Base-by-base conservation (phyloP, 768 basidiomycete genomes). In the Tylopilus rubrobrunneus region DNA sequence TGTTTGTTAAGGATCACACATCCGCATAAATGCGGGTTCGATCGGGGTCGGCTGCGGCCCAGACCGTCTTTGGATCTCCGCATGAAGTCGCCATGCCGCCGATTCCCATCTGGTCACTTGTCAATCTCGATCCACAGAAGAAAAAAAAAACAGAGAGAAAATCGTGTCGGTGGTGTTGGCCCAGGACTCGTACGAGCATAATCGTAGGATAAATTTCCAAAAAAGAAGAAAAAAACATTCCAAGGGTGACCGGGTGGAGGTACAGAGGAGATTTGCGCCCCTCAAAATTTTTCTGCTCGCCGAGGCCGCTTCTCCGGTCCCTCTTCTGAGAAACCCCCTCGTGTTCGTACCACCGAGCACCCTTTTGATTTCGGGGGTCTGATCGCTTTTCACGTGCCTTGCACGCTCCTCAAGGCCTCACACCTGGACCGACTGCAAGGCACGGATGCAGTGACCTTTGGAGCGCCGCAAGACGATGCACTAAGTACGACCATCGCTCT, bases 1-100 rank as follows among this genome's bases (percentile, higher is more conserved):
- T 68, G 66, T 69, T 69, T 71, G 70, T 66, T 63, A 67, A 59
- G 60, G 58, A 57, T 66, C 58, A 58, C 56, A 46, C 65, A 61
- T 62, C 59, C 63, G 62, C 61, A 67, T 67, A 63, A 65, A 69
- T 66, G 54, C 64, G 70, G 68, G 67, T 65, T 63, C 70, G 69
- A 70, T 70, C 69, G 68, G 66, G 67, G 64, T 72, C 69, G 67
- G 70, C 59, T 62, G 66, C 67, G 59, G 70, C 61, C 68, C 67
- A 70, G 68, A 71, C 64, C 70, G 1, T 49, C 57, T 71, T 65
- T 67, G 39, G 56, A 66, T 66, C 70, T 70, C 70, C 70, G 70
- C 68, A 68, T 49, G 43, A 60, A 69, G 43, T 56, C 51, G 48
- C 62, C 62, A 48, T 59, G 59, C 69, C 59, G 62, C 58, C 56